Evolutionary conservation across 2,329 filamentous ascomycete genomes (phyloP), one percentile per base, ranked within the genome.

Genomic region (Neoscytalidium dimidiatum): DNA sequence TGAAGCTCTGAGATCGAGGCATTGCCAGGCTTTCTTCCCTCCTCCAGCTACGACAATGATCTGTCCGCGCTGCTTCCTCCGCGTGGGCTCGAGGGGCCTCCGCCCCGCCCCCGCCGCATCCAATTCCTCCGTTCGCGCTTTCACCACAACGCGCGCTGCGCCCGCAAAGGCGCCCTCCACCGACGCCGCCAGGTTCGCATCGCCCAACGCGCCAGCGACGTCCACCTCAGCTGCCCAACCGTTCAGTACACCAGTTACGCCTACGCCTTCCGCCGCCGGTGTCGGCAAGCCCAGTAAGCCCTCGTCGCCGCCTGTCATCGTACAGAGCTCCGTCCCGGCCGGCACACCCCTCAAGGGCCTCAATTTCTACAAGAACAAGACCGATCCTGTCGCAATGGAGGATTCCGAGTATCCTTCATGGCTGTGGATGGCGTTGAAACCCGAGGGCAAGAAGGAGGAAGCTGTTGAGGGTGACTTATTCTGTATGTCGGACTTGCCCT

Each of bases 331-430:
- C 29, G 89, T 90, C 70, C 81, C 84, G 2, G 86, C 88, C 4
- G 92, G 92, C 35, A 92, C 90, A 14, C 79, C 88, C 14, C 81
- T 96, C 46, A 87, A 83, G 64, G 92, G 92, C 1, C 81, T 96
- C 64, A 94, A 92, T 77, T 94, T 90, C 78, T 78, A 89, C 72
- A 95, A 95, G 81, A 87, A 86, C 69, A 85, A 85, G 73, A 80
- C 83, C 38, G 91, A 94, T 73, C 92, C 92, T 0, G 81, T 94
- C 5, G 92, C 92, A 9, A 77, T 88, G 71, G 83, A 88, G 35
- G 92, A 96, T 70, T 82, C 87, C 23, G 90, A 91, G 67, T 96
- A 96, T 78, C 92, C 92, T 3, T 82, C 82, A 26, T 96, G 92
- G 92, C 77, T 96, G 67, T 96, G 92, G 92, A 82, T 79, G 3